Evolutionary conservation across 2,329 filamentous ascomycete genomes (phyloP).

Genomic region (Fusarium austroafricanum): DNA sequence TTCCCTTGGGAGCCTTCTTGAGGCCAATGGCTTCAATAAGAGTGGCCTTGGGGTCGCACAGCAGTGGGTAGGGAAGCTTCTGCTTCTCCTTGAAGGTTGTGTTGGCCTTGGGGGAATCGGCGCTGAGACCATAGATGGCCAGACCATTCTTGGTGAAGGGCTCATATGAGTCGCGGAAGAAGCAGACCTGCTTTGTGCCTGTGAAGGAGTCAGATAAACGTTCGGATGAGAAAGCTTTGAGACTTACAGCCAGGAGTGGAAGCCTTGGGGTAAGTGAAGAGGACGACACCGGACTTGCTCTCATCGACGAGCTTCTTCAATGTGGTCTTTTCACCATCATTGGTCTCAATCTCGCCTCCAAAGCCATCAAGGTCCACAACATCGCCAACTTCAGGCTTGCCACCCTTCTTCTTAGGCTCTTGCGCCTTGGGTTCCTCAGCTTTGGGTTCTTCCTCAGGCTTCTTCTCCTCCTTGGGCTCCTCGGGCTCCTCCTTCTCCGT

Average conservation of each 20-base stretch:
- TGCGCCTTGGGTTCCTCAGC: slow-evolving; percentile 51
- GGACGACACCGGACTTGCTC: slow-evolving; percentile 86
- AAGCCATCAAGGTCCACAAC: slow-evolving; percentile 68
- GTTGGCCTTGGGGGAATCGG: slow-evolving; percentile 90
- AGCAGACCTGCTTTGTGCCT: slow-evolving; percentile 94
- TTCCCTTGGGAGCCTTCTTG: slow-evolving; percentile 85
- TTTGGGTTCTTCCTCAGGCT: slow-evolving; percentile 43
- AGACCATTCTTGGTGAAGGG: slow-evolving; percentile 82
- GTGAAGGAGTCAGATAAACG: slow-evolving; percentile 19
- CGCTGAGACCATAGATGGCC: slow-evolving; percentile 88
- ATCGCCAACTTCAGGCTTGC: slow-evolving; percentile 65
- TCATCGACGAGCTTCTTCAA: slow-evolving; percentile 83
- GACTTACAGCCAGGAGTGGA: slow-evolving; percentile 92
- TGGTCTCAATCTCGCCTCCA: slow-evolving; percentile 81
- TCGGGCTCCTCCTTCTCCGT: slow-evolving; percentile 50
- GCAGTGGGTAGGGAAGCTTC: slow-evolving; percentile 85
- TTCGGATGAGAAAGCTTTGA: background rate
- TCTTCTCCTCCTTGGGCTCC: slow-evolving; percentile 50
- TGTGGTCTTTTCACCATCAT: slow-evolving; percentile 84
- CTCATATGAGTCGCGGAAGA: slow-evolving; percentile 88
- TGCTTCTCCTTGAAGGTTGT: slow-evolving; percentile 93
- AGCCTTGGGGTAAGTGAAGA: slow-evolving; percentile 96
- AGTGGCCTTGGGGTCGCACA: slow-evolving; percentile 81
- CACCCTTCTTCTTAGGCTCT: slow-evolving; percentile 43
- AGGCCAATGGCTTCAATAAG: slow-evolving; percentile 90